Base-by-base conservation (phyloP, 768 basidiomycete genomes). In the Coprinopsis cinerea region DNA sequence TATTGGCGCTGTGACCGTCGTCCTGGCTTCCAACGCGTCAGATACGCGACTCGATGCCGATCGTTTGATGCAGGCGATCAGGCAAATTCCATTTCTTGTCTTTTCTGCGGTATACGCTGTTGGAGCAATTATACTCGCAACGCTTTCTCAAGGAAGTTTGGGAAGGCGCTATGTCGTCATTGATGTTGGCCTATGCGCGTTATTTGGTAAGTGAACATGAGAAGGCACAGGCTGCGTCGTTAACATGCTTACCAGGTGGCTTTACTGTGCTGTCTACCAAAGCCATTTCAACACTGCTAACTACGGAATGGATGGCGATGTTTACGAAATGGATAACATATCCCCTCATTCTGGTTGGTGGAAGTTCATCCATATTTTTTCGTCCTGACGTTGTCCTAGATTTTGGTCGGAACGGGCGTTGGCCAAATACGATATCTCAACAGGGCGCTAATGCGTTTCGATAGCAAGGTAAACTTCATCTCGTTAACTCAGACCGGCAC, bases 221-320 rank as follows among this genome's bases (percentile, higher is more conserved):
- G 27, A 25, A n/a, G 30, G 15, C 30, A 28, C 44, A 20, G 20
- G 44, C 5, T 37, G 32, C 23, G 34, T 13, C 25, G 14, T 23
- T 15, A 26, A 32, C 36, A 28, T 23, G 32, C 49, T 17, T 40
- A 7, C 25, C 20, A 89, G 89, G 90, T n/a, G 92, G 89, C 2
- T 97, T 92, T 64, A 95, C 94, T 2, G 95, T 98, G 0, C 72
- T 99, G 1, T 81, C 89, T 1, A 97, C 95, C 7, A 98, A 99
- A 61, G 95, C 89, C 0, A 65, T 95, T 36, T 93, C 92, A 13
- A 90, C 86, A 0, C 71, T 99, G 18, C 68, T 98, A 41, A 90
- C 90, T 24, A 71, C 81, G 55, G 73, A 87, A 61, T 88, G 89
- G 76, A 67, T 88, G 22, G 73, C 80, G 13, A 82, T 92, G 54